Evolutionary conservation across 2,329 filamentous ascomycete species (phyloP), one percentile per base, ranked within the genome.

Genomic region (Dactylellina drechsleri): DNA sequence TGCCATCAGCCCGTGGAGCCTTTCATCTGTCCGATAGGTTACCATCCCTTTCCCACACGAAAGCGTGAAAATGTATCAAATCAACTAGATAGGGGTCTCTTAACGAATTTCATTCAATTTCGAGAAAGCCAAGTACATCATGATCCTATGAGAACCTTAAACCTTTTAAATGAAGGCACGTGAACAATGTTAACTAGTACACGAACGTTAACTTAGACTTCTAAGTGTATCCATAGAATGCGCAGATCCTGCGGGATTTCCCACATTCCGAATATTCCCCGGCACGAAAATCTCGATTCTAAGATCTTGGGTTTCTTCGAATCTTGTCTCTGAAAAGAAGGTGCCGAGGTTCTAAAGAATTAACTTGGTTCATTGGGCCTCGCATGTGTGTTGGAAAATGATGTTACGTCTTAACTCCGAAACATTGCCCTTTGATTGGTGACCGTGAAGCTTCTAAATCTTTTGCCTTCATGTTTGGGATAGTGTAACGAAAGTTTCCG

Each of bases 341-440:
- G 15, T 54, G 26, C 52, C 52, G 52, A 54, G 52, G 52, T 23
- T 36, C n/a, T 7, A 36, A 36, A 36, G 10, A 36, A 7, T 8
- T 5, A 36, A 7, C 1, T 36, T 36, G 31, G 31, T 36, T 36
- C 5, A 10, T 36, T 36, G 6, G 16, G 20, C 40, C 53, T 18
- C 53, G 47, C 52, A 60, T 60, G 56, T 61, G 68, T 67, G 70
- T 75, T 75, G 62, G 31, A 41, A 53, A 18, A 31, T 53, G 70
- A 64, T 50, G 64, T 67, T 64, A 31, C n/a, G 47, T 45, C 50
- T 67, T 67, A 75, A 67, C 12, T 75, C 70, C 70, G 70, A 15
- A 41, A 50, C 13, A 15, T 23, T 12, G 6, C 10, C 10, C 31
- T 36, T 36, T 10, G 6, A 36, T 36, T 36, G 31, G 31, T 36